A percentile compares a stretch with the other conserved stretches of the same genome.
Conservation (phyloP, 2,329 filamentous ascomycete species). For the Neocatenulostroma microsporum region DNA sequence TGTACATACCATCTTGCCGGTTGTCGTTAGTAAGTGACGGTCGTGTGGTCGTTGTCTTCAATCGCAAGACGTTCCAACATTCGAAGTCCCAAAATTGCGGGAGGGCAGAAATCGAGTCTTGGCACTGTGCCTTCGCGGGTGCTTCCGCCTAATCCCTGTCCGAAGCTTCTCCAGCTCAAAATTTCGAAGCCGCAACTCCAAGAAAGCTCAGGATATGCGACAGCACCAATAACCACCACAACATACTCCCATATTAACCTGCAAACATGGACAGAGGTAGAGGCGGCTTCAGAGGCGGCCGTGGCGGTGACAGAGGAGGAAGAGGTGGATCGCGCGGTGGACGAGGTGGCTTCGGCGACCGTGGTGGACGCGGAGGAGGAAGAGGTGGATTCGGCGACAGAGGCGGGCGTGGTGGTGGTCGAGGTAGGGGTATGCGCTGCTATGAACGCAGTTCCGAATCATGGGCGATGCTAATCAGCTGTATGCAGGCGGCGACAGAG, state of each 20-base stretch:
- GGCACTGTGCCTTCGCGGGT: neutral
- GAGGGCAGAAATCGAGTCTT: constrained; percentile 4
- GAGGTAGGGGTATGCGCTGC: constrained; percentile 26
- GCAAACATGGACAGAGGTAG: too few species aligned
- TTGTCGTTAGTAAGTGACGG: constrained; percentile 25
- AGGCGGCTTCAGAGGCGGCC: constrained; percentile 39
- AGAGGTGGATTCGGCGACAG: constrained; percentile 29
- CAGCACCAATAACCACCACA: too few species aligned
- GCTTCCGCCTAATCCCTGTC: neutral
- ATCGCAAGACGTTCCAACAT: too few species aligned
- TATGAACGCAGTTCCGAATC: too few species aligned
- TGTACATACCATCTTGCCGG: constrained; percentile 36
- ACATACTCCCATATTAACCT: too few species aligned
- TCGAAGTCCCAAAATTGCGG: too few species aligned
- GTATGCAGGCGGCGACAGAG: constrained; percentile 35
- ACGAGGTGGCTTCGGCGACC: constrained; percentile 27
- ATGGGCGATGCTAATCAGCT: too few species aligned
- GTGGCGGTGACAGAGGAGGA: constrained; percentile 30
- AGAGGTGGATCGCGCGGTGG: constrained; percentile 22
- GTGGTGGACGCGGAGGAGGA: constrained; percentile 20
- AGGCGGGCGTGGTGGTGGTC: constrained; percentile 29
- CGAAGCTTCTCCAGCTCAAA: constrained; percentile 7
- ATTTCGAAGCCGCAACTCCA: too few species aligned
- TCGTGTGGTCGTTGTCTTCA: constrained; percentile 3
- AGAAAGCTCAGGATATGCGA: too few species aligned